Conservation (phyloP, 1,284 basidiomycete species). For the Moesziomyces sp. region DNA sequence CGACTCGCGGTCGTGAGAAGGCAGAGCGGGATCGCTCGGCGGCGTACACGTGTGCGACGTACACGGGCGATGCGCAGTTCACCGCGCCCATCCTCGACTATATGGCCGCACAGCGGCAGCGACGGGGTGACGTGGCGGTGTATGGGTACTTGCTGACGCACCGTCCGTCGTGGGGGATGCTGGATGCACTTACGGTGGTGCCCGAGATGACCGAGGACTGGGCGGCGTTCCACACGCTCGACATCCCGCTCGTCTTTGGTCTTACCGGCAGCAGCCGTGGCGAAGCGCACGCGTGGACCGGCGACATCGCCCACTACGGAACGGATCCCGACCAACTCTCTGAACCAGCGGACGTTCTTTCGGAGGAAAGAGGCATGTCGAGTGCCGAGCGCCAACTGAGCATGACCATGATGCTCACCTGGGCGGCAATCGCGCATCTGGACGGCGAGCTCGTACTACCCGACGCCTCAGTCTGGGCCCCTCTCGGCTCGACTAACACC, state of each 20-base stretch:
- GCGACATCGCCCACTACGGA: constrained; percentile 18
- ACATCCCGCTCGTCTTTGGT: constrained; percentile 49
- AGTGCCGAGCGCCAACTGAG: constrained; percentile 27
- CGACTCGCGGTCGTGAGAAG: constrained; percentile 14
- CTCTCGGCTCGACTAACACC: neutral
- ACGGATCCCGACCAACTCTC: constrained; percentile 25
- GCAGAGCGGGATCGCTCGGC: constrained; percentile 14
- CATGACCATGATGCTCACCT: constrained; percentile 37
- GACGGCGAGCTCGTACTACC: constrained; percentile 7
- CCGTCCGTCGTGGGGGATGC: constrained; percentile 26
- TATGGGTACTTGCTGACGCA: constrained; percentile 44
- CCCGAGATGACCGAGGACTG: constrained; percentile 37
- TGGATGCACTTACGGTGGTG: constrained; percentile 25
- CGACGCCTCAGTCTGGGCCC: constrained; percentile 19
- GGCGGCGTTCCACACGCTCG: constrained; percentile 46
- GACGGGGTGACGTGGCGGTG: neutral
- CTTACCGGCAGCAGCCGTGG: constrained; percentile 5
- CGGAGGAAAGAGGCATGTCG: constrained; percentile 15
- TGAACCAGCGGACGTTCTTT: neutral
- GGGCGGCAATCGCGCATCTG: constrained; percentile 25
- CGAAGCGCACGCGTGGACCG: constrained; percentile 11
- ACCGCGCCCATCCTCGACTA: constrained; percentile 42
- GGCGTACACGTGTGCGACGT: constrained; percentile 43
- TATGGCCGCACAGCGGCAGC: constrained; percentile 12
- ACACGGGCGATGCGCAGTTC: constrained; percentile 52